Evolutionary conservation across 2,329 filamentous ascomycete genomes (phyloP), one percentile per base, ranked within the genome.

Genomic region (Ceratocystis alfenasii): DNA sequence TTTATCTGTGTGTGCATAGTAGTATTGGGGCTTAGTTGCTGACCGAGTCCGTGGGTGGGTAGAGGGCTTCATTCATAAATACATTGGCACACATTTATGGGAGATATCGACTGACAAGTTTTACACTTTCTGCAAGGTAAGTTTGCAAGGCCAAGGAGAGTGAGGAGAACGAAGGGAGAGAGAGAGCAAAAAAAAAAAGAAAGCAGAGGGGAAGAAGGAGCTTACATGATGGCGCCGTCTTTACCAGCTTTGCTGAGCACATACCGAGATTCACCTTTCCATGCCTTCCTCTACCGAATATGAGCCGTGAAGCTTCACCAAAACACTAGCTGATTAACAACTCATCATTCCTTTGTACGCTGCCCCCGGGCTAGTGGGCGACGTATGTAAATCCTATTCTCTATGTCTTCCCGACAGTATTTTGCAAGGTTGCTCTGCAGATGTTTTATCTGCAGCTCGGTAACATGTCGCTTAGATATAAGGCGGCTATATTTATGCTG

Each of bases 341-440:
- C 12, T n/a, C 59, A 2, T 41, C 17, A 17, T n/a, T 2, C n/a
- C 25, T 5, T 15, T 44, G n/a, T 41, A 20, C 33, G 41, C 6
- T 62, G 4, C 20, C 15, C 44, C 7, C 7, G 15, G 15, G 44
- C 33, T 41, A 62, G 59, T 62, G 41, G 33, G 41, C n/a, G 10
- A 62, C 41, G 3, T 62, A 62, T 41, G 59, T 36, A 36, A 62
- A 62, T 5, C 59, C 59, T 15, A 44, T 62, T 44, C n/a, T 44
- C 22, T 36, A 22, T 20, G 41, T 44, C 20, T 62, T 45, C 17
- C 33, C 59, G n/a, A 62, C 59, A n/a, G 30, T 62, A 10, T 62
- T 62, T 44, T 62, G 59, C 59, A 62, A 62, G 59, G 59, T 62
- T n/a, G 59, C 59, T 17, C 20, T 46, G 4, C 60, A 46, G 20